These are phyloP conservation scores for Candolleomyces efflorescens DNA, from an alignment of 768 basidiomycete genomes.

Conservation along the genomic window DNA sequence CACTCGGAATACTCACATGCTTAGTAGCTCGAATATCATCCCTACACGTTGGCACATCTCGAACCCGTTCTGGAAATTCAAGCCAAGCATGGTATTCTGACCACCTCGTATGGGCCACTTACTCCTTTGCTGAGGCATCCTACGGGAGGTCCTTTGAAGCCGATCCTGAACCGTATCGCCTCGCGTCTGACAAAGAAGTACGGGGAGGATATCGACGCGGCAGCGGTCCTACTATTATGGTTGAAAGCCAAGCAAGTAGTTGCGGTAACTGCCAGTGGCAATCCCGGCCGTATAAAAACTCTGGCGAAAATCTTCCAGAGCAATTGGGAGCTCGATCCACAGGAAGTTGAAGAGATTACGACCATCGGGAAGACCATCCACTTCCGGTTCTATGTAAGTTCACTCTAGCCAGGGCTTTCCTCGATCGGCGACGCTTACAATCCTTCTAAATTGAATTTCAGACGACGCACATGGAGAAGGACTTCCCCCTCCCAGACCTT, in stretches of 20 bases:
- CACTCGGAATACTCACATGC: not conserved
- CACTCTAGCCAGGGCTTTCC: too few relatives aligned
- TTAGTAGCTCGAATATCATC: slow-evolving; percentile 32
- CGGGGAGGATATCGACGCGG: slow-evolving; percentile 19
- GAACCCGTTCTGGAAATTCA: slow-evolving; percentile 30
- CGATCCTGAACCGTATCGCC: slow-evolving; percentile 31
- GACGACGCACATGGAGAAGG: slow-evolving; percentile 32
- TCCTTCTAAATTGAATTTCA: slow-evolving; percentile 6
- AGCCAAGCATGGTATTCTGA: slow-evolving; percentile 32
- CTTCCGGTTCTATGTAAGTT: slow-evolving; percentile 28
- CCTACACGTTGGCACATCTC: slow-evolving; percentile 28
- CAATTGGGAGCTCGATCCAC: slow-evolving; percentile 23
- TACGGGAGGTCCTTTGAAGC: slow-evolving; percentile 33
- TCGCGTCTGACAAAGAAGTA: slow-evolving; percentile 18
- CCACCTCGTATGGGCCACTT: slow-evolving; percentile 33
- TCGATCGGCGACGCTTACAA: too few relatives aligned
- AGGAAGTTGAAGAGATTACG: slow-evolving; percentile 31
- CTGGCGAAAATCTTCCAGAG: slow-evolving; percentile 24
- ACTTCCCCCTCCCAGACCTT: slow-evolving; percentile 29
- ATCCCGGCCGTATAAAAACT: slow-evolving; percentile 24
- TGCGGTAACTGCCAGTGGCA: slow-evolving; percentile 29
- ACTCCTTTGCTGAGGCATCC: slow-evolving; percentile 34
- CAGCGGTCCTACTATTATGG: slow-evolving; percentile 29
- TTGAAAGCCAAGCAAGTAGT: slow-evolving; percentile 26
- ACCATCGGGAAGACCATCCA: slow-evolving; percentile 30